Evolutionary conservation across 2,329 filamentous ascomycete species (phyloP), one percentile per base, ranked within the genome.

Genomic region (Cladosporium sp.): DNA sequence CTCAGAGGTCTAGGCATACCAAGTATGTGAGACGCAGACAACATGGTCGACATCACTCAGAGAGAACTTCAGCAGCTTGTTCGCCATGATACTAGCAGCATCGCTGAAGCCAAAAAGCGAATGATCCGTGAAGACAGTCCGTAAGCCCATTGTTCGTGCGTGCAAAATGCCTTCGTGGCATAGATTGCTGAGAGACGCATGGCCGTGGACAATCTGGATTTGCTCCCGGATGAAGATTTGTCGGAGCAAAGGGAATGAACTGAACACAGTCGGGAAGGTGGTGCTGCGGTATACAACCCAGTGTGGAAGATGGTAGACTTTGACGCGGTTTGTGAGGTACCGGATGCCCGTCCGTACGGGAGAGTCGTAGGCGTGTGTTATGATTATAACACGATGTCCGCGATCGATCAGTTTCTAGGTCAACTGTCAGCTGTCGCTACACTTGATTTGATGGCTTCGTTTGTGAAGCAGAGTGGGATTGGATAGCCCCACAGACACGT

Each of bases 201-300:
- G 93, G n/a, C 92, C 93, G 67, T 99, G 93, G 0, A 99, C 91
- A 61, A 99, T 99, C 68, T 97, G 87, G 60, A 99, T 96, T 54
- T 85, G 82, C 70, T 99, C 93, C 40, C 93, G 84, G 54, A 99
- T 87, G 55, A 96, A 82, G 61, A 99, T 97, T 61, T 97, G 95
- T 51, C 93, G 85, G 63, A 99, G 91, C n/a, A 96, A 84, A 8
- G 95, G 93, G 62, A 99, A 99, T 74, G 96, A 96, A 24, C 92
- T 96, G 74, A 97, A 97, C 64, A 99, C 90, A 4, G 95, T 97
- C 0, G 93, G 93, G 64, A 99, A 92, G 11, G 90, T 95, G 4
- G 90, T 83, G 57, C 90, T 87, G 60, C 95, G 89, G 70, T 96
- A 97, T 62, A 99, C 91, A 68, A 97, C 84, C 67, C 95, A 82